phyloP scores from a whole-genome alignment of 108 stramenopile species.

The Licmophora abbreviata region DNA sequence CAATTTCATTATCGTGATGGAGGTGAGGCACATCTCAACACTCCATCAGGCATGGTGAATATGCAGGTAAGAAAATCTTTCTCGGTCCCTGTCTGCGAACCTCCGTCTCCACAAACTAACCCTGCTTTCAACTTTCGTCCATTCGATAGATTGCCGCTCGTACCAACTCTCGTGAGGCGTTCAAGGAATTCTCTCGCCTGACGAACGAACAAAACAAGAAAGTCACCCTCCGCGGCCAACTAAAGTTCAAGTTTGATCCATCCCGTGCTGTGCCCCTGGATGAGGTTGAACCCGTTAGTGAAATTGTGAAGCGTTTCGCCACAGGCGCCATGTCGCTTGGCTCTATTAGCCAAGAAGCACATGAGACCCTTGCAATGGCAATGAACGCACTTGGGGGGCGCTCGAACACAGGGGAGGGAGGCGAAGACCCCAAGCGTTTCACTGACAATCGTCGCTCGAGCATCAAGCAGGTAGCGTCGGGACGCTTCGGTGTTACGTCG shows the following conservation, averaged over 20 bases:
- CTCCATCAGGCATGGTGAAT: constrained; percentile 88
- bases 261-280: constrained; percentile 74
- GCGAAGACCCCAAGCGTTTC: constrained; percentile 88
- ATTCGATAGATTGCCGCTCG: too few species aligned
- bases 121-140: too few species aligned
- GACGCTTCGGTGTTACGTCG: constrained; percentile 93
- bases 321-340: constrained; percentile 95
- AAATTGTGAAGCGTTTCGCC: constrained; percentile 92
- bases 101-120: too few species aligned
- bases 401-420: constrained; percentile 94
- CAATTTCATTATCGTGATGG: constrained; percentile 94
- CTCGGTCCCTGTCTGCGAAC: too few species aligned
- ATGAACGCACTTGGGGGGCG: constrained; percentile 89
- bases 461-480: constrained; percentile 94
- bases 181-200: constrained; percentile 85
- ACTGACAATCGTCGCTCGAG: constrained; percentile 81
- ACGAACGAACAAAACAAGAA: constrained; percentile 85
- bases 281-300: constrained; percentile 84
- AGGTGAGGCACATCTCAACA: constrained; percentile 97
- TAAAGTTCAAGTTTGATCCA: constrained; percentile 89
- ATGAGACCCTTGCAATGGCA: constrained; percentile 90
- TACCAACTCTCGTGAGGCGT: constrained; percentile 90
- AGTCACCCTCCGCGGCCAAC: constrained; percentile 89
- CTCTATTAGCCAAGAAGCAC: constrained; percentile 89
- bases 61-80: too few species aligned